A percentile compares a stretch with the other conserved stretches of the same genome.
These are phyloP conservation scores for Luvunga scandens DNA, from an alignment of 345 rosid species.

Conservation along the genomic window DNA sequence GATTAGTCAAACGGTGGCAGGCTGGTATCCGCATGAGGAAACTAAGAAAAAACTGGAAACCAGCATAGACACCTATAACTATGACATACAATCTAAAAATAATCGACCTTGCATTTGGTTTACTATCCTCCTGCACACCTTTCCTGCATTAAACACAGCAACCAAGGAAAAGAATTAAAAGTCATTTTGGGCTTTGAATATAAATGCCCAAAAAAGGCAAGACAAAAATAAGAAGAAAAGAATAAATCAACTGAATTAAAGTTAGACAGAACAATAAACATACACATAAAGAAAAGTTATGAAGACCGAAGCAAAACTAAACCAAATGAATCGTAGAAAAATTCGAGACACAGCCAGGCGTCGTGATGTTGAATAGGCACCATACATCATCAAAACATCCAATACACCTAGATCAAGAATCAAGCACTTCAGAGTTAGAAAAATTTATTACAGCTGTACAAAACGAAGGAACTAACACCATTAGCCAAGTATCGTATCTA, in stretches of 20 bases:
- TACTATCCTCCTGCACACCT: conserved; percentile 59
- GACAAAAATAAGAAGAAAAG: conserved; percentile 11
- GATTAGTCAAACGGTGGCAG: conserved; percentile 70
- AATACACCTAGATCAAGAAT: conserved; percentile 59
- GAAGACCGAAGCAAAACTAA: conserved; percentile 64
- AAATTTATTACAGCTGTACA: neutral
- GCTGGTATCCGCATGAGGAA: conserved; percentile 88
- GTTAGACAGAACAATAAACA: conserved; percentile 25
- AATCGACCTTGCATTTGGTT: conserved; percentile 42
- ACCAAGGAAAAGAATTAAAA: conserved; percentile 8
- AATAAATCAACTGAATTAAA: neutral
- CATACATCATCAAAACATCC: conserved; percentile 93
- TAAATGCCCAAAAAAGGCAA: neutral
- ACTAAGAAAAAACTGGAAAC: conserved; percentile 74
- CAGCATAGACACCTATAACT: conserved; percentile 74
- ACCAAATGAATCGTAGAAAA: conserved; percentile 86
- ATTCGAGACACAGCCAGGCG: conserved; percentile 80
- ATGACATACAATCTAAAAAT: conserved; percentile 67
- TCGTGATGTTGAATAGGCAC: conserved; percentile 89
- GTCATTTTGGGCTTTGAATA: neutral
- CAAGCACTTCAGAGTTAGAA: conserved; percentile 19
- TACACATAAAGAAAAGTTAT: conserved; percentile 91
- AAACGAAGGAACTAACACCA: conserved; percentile 1
- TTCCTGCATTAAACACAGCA: conserved; percentile 46
- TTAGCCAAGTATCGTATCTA: neutral